These are phyloP conservation scores for Emmonsia crescens DNA, from an alignment of 2,329 filamentous ascomycete genomes.

Conservation along the genomic window DNA sequence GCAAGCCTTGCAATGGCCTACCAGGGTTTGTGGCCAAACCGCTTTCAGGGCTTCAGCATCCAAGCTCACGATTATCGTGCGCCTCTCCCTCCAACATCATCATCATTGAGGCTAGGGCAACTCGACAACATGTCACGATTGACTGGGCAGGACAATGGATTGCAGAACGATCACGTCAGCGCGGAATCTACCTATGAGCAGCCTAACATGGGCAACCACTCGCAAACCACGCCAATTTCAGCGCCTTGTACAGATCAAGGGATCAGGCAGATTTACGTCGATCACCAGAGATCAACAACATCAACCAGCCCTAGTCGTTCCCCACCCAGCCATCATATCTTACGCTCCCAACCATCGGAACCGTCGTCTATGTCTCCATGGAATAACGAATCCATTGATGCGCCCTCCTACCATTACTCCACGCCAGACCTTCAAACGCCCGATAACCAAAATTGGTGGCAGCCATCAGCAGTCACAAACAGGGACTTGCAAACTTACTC, in stretches of 20 bases:
- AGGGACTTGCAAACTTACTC: conserved; percentile 26
- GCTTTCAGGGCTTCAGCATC: conserved; percentile 44
- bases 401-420: conserved; percentile 29
- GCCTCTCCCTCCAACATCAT: conserved; percentile 37
- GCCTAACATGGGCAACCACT: conserved; percentile 20
- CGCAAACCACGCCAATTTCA: conserved; percentile 25
- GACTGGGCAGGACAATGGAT: conserved; percentile 20
- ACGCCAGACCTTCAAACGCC: conserved; percentile 26
- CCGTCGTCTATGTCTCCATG: conserved; percentile 31
- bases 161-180: conserved; percentile 26
- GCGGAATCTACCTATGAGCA: conserved; percentile 13
- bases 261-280: conserved; percentile 25
- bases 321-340: conserved; percentile 26
- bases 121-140: conserved; percentile 28
- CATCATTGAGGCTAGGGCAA: conserved; percentile 32
- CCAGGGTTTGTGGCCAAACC: conserved; percentile 42
- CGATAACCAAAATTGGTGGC: conserved; percentile 32
- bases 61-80: conserved; percentile 34
- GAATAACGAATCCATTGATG: conserved; percentile 30
- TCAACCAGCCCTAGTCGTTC: conserved; percentile 26
- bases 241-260: conserved; percentile 22
- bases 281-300: conserved; percentile 20
- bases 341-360: conserved; percentile 30
- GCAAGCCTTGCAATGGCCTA: conserved; percentile 33
- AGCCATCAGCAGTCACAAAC: conserved; percentile 24